Conservation (phyloP, 805 yeast species). For the Nakazawaea populi region DNA sequence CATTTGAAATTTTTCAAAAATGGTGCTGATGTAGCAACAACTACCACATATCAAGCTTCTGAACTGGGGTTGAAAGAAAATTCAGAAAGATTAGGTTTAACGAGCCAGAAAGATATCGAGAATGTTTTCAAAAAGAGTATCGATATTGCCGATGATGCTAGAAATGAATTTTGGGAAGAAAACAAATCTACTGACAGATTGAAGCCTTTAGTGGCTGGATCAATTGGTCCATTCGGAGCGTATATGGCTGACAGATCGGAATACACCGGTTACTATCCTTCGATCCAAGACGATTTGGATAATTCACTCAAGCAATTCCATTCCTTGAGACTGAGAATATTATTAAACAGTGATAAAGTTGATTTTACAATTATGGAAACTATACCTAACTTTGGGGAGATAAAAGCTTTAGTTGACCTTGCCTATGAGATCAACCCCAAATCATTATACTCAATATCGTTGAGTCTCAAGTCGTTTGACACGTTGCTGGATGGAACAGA, state of each 20-base stretch:
- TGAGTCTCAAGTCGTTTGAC: conserved; percentile 34
- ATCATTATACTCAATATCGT: conserved; percentile 18
- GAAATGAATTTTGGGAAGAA: conserved; percentile 10
- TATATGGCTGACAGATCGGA: conserved; percentile 63
- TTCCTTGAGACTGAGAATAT: conserved; percentile 33
- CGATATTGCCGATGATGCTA: conserved; percentile 20
- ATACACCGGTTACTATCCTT: conserved; percentile 60
- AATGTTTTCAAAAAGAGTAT: conserved; percentile 18
- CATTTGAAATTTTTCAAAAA: conserved; percentile 44
- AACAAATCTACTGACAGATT: background rate
- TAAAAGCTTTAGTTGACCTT: conserved; percentile 40
- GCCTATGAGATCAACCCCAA: conserved; percentile 22
- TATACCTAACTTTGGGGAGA: conserved; percentile 56
- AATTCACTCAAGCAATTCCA: conserved; percentile 43
- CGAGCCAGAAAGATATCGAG: conserved; percentile 11
- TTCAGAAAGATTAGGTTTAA: conserved; percentile 8
- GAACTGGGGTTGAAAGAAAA: conserved; percentile 30
- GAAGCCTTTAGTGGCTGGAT: conserved; percentile 41
- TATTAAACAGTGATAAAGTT: conserved; percentile 32
- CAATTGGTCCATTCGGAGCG: conserved; percentile 78
- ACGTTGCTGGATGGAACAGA: conserved; percentile 47
- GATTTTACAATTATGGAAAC: conserved; percentile 69
- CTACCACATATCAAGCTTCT: conserved; percentile 60
- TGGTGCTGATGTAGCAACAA: conserved; percentile 50
- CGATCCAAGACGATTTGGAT: conserved; percentile 21